These are phyloP conservation scores for Candida anglica DNA, from an alignment of 805 yeast genomes.

Conservation along the genomic window DNA sequence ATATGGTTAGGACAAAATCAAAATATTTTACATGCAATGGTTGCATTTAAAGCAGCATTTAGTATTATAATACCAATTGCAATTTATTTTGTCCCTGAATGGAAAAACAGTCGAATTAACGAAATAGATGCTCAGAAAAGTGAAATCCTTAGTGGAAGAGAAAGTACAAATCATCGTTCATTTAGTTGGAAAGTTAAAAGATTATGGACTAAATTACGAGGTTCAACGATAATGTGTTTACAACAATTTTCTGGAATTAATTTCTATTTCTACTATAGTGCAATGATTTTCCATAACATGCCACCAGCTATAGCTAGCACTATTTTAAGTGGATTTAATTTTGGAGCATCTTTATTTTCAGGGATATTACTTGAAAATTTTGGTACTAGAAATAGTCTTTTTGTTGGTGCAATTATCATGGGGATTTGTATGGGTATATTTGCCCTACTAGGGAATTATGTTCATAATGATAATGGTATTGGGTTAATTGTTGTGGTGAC, in stretches of 20 bases:
- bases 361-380: constrained; percentile 12
- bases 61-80: background rate
- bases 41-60: background rate
- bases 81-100: constrained; percentile 1
- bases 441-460: constrained; percentile 4
- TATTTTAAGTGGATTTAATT: constrained; percentile 14
- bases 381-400: constrained; percentile 9
- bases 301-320: constrained; percentile 11
- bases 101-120: background rate
- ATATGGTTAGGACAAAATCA: background rate
- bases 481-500: constrained; percentile 13
- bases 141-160: background rate
- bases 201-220: constrained; percentile 5
- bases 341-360: constrained; percentile 15
- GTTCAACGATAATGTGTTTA: constrained; percentile 23
- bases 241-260: constrained; percentile 34
- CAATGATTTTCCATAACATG: constrained; percentile 13
- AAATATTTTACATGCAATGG: background rate
- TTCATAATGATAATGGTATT: constrained; percentile 2
- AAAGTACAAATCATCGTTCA: background rate
- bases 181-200: constrained; percentile 5
- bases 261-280: constrained; percentile 29
- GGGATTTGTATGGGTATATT: constrained; percentile 11
- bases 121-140: background rate
- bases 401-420: constrained; percentile 12